Percentiles rank a stretch among this genome's conserved stretches.
These are phyloP conservation scores for Pholiota adiposa DNA, from an alignment of 1,284 basidiomycete species.

Conservation along the genomic window DNA sequence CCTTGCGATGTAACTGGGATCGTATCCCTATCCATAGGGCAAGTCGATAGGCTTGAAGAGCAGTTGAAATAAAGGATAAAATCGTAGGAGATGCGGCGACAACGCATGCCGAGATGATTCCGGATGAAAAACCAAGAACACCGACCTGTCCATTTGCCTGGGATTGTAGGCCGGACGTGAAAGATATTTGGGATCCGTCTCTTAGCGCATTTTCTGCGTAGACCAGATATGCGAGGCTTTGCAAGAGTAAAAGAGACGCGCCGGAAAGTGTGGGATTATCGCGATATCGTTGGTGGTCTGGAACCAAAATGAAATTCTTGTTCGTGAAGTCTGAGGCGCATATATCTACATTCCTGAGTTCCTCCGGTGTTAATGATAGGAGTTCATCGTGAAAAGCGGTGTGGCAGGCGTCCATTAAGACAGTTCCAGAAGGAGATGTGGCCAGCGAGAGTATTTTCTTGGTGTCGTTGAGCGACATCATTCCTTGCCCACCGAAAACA, in stretches of 20 bases:
- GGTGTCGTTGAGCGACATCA: slow-evolving; percentile 36
- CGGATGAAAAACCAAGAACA: slow-evolving; percentile 66
- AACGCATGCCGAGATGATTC: slow-evolving; percentile 60
- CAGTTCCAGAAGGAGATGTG: slow-evolving; percentile 29
- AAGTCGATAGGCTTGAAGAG: slow-evolving; percentile 56
- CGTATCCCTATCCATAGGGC: slow-evolving; percentile 64
- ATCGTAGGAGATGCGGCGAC: slow-evolving; percentile 49
- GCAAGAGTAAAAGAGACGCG: slow-evolving; percentile 52
- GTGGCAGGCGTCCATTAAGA: slow-evolving; percentile 50
- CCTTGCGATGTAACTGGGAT: slow-evolving; percentile 45
- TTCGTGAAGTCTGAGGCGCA: slow-evolving; percentile 44
- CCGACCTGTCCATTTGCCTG: slow-evolving; percentile 40
- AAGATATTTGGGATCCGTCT: slow-evolving; percentile 33
- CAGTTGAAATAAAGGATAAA: slow-evolving; percentile 45
- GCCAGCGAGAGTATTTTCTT: slow-evolving; percentile 45
- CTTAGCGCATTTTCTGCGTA: slow-evolving; percentile 39
- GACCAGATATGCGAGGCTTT: slow-evolving; percentile 56
- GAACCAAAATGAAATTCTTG: slow-evolving; percentile 41
- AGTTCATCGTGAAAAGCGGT: slow-evolving; percentile 55
- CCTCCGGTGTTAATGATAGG: slow-evolving; percentile 41
- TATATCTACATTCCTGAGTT: slow-evolving; percentile 41
- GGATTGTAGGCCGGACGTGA: slow-evolving; percentile 37
- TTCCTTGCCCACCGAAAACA: slow-evolving; percentile 62
- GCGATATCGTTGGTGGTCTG: slow-evolving; percentile 34
- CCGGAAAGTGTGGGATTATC: slow-evolving; percentile 57